These are phyloP conservation scores for Rhipidocladum racemiflorum DNA, from an alignment of 176 grass and related monocot species.

Conservation along the genomic window DNA sequence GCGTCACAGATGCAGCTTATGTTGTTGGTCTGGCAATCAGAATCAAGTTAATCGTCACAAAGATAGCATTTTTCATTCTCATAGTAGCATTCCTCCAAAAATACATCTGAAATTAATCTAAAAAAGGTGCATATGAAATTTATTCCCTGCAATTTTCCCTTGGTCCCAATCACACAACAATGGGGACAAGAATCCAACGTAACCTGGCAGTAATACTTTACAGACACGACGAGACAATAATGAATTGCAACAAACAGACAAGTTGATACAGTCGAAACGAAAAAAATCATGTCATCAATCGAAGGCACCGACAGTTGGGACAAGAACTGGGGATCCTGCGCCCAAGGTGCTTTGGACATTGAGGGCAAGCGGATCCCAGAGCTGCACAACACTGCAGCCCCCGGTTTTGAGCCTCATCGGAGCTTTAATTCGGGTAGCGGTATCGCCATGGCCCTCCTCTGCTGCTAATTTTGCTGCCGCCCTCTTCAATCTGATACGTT, in stretches of 20 bases:
- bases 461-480: conserved; percentile 18
- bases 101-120: too few relatives aligned
- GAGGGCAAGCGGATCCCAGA: conserved; percentile 56
- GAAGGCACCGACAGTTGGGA: conserved; percentile 38
- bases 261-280: not conserved
- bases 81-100: not conserved
- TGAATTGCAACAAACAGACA: conserved; percentile 29
- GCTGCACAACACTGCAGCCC: conserved; percentile 17
- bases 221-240: conserved; percentile 7
- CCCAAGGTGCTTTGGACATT: conserved; percentile 10
- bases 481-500: conserved; percentile 67
- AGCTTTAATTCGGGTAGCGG: not conserved
- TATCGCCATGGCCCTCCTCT: not conserved
- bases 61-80: not conserved
- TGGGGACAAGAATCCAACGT: conserved; percentile 17
- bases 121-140: not conserved
- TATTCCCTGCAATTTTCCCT: conserved; percentile 26
- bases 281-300: conserved; percentile 19
- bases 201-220: conserved; percentile 1
- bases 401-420: conserved; percentile 49
- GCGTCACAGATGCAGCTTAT: too few relatives aligned
- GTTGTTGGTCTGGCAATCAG: too few relatives aligned
- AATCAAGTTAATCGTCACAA: too few relatives aligned
- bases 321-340: conserved; percentile 24
- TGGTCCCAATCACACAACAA: not conserved